Evolutionary conservation across 495 filamentous ascomycete species (phyloP), one percentile per base, ranked within the genome.

Genomic region (Jackrogersella minutella): DNA sequence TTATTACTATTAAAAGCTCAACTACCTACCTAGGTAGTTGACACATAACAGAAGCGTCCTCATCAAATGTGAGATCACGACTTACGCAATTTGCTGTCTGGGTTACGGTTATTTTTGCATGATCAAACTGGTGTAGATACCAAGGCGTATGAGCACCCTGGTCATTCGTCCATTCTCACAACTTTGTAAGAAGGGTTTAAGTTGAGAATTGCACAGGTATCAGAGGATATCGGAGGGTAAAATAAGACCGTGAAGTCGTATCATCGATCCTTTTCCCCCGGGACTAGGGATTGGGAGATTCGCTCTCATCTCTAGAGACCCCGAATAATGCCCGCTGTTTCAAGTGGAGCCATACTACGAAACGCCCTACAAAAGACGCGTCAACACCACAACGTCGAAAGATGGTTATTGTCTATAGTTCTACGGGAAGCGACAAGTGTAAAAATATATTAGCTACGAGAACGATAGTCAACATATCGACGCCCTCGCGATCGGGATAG

Each of bases 311-410:
- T 30, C 7, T 7, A 30, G 11, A 10, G 31, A 11, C 21, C 10
- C 41, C 41, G 41, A 46, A 46, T n/a, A 6, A 46, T 46, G 41
- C 26, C 41, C 41, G 41, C 41, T 21, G 41, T 46, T 46, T 26
- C 41, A 46, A 16, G 7, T 19, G 22, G 16, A 10, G 17, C 40
- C 40, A 43, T 7, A 7, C 40, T 10, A 24, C 16, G 2, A 10
- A 17, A 21, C 19, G 10, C 11, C 9, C 11, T 1, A 46, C 8
- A n/a, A n/a, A 13, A 46, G 19, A 46, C 21, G 11, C 41, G 41
- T 26, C 21, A 46, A 46, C 21, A 11, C 22, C 40, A 44, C 40
- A 43, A 19, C 3, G 17, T 16, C n/a, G n/a, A 43, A 19, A 21
- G 8, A 10, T 16, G 1, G 2, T 21, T 34, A 7, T 34, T 7